These are phyloP conservation scores for Trichoderma koningii DNA, from an alignment of 2,329 filamentous ascomycete species.

Conservation along the genomic window DNA sequence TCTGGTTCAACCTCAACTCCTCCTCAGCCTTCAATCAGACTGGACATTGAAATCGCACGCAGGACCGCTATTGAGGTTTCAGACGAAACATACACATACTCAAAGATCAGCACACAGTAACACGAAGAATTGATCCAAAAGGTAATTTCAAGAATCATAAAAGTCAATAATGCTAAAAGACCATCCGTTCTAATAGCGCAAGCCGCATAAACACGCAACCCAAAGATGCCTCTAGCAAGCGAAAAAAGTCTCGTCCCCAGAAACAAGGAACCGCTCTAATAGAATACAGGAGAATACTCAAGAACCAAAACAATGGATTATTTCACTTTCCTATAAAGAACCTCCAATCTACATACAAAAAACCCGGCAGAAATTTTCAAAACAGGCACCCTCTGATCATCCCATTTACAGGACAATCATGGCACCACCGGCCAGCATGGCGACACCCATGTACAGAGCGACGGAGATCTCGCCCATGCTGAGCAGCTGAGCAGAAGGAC, in stretches of 20 bases:
- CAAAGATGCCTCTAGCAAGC: slow-evolving; percentile 21
- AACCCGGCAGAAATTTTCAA: background rate
- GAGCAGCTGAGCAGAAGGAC: slow-evolving; percentile 45
- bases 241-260: background rate
- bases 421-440: slow-evolving; percentile 53
- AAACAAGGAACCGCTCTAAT: background rate
- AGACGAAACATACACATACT: background rate
- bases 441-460: slow-evolving; percentile 55
- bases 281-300: background rate
- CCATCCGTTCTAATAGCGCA: slow-evolving; percentile 17
- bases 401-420: slow-evolving; percentile 55
- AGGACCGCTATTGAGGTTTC: background rate
- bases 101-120: no score
- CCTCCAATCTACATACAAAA: slow-evolving; percentile 20
- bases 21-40: no score
- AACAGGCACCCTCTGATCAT: background rate
- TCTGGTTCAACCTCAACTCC: no score
- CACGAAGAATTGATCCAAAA: no score
- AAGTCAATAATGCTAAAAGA: slow-evolving; percentile 25
- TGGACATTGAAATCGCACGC: no score
- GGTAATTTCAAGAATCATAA: slow-evolving; percentile 13
- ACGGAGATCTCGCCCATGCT: slow-evolving; percentile 51
- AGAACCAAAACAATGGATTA: slow-evolving; percentile 16
- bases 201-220: slow-evolving; percentile 11
- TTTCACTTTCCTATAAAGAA: slow-evolving; percentile 22